Conservation (phyloP, 345 rosid species). For the Bruguiera gymnorhiza region DNA sequence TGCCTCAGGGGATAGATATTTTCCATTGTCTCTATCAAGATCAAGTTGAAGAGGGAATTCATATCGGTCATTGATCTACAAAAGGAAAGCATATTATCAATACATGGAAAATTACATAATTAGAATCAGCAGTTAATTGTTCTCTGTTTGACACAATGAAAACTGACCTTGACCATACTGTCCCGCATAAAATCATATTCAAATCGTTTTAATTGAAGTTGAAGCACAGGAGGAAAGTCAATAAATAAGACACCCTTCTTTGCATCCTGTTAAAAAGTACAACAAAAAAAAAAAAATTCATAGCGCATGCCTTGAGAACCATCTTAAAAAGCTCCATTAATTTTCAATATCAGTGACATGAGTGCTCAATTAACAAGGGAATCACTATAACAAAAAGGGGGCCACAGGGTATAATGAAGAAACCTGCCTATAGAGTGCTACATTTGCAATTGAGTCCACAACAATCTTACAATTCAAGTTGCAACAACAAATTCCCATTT, state of each 20-base stretch:
- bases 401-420: neutral
- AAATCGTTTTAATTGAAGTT: constrained; percentile 90
- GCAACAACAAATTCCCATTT: too few relatives aligned
- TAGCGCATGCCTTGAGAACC: neutral
- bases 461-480: too few relatives aligned
- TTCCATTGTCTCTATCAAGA: constrained; percentile 79
- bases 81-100: constrained; percentile 8
- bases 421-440: neutral
- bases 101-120: neutral
- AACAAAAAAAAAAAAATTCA: constrained; percentile 17
- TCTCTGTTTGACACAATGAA: too few relatives aligned
- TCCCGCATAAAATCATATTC: constrained; percentile 94
- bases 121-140: neutral
- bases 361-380: neutral
- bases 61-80: constrained; percentile 92
- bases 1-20: constrained; percentile 86
- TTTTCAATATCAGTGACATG: neutral
- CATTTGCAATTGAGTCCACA: too few relatives aligned
- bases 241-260: constrained; percentile 86
- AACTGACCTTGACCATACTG: constrained; percentile 88
- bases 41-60: constrained; percentile 97
- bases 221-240: constrained; percentile 97
- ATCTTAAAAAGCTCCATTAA: neutral
- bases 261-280: constrained; percentile 58
- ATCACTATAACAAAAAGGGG: neutral